A percentile compares a stretch with the other conserved stretches of the same genome.
Evolutionary conservation across 1,284 basidiomycete genomes (phyloP).

Genomic region (Leccinum griseonigrum): DNA sequence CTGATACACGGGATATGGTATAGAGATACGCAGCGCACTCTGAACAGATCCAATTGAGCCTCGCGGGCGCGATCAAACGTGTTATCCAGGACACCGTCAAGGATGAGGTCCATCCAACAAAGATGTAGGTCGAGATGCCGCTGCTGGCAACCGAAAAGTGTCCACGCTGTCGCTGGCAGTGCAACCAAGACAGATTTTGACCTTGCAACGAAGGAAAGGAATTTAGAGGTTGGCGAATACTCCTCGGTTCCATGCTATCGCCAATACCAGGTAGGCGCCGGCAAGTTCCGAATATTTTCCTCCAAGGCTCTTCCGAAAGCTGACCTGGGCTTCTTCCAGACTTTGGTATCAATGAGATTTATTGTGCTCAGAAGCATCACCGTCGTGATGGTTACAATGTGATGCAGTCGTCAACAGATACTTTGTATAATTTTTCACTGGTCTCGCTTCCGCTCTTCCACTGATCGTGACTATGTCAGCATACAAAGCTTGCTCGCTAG

Average conservation of each 20-base stretch:
- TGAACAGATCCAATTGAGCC: conserved; percentile 22
- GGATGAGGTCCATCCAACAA: conserved; percentile 4
- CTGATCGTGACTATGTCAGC: conserved; percentile 2
- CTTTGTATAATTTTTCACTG: conserved; percentile 1
- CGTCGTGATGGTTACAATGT: conserved; percentile 30
- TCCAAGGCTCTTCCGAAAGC: conserved; percentile 11
- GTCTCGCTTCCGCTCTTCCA: not conserved
- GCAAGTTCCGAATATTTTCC: conserved; percentile 25
- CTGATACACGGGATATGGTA: conserved; percentile 5
- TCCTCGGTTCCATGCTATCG: conserved; percentile 21
- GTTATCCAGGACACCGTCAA: conserved; percentile 13
- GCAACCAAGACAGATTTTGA: conserved; percentile 19
- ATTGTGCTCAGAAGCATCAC: conserved; percentile 25
- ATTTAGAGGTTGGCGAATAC: conserved; percentile 8
- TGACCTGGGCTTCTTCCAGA: conserved; percentile 23
- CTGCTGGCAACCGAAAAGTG: conserved; percentile 7
- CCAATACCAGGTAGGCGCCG: conserved; percentile 14
- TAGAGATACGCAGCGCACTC: conserved; percentile 21
- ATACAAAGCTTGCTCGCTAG: not conserved
- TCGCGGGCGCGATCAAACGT: conserved; percentile 13
- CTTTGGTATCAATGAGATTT: conserved; percentile 28
- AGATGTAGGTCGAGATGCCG: conserved; percentile 15
- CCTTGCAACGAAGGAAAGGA: conserved; percentile 23
- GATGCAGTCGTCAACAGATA: conserved; percentile 15
- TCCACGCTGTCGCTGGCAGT: conserved; percentile 4